Evolutionary conservation across 306 rosid species (phyloP).

Genomic region (Acmispon strigosus): DNA sequence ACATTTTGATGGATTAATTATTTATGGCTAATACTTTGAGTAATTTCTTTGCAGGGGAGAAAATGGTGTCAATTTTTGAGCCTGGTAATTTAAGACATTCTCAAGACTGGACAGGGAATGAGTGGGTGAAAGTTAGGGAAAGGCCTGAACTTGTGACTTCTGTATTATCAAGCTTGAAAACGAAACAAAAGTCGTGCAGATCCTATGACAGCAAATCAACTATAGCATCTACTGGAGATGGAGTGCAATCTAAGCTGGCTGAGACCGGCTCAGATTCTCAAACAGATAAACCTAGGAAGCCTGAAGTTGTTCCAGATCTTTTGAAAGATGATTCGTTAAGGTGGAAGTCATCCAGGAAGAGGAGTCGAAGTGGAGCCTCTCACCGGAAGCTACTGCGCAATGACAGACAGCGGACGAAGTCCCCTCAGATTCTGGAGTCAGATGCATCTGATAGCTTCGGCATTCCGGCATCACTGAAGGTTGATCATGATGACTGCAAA

Average conservation of each 20-base stretch:
- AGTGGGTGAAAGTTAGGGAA: slow-evolving; percentile 47
- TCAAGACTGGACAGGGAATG: slow-evolving; percentile 68
- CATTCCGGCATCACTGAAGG: slow-evolving; percentile 46
- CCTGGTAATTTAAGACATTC: slow-evolving; percentile 47
- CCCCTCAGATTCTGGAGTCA: slow-evolving; percentile 16
- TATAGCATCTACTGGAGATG: slow-evolving; percentile 15
- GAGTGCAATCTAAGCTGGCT: slow-evolving; percentile 17
- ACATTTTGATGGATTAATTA: not conserved
- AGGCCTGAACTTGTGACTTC: slow-evolving; percentile 57
- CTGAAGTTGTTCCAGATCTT: slow-evolving; percentile 39
- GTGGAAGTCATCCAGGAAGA: slow-evolving; percentile 67
- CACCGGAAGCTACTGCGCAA: slow-evolving; percentile 16
- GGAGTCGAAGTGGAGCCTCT: slow-evolving; percentile 30
- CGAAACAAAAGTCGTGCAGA: slow-evolving; percentile 13
- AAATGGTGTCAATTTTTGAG: slow-evolving; percentile 30
- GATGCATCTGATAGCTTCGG: slow-evolving; percentile 39
- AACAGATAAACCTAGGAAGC: slow-evolving; percentile 16
- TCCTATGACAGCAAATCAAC: slow-evolving; percentile 16
- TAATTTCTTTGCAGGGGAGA: slow-evolving; percentile 52
- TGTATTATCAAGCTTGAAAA: slow-evolving; percentile 21
- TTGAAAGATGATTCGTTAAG: slow-evolving; percentile 54
- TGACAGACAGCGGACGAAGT: slow-evolving; percentile 5
- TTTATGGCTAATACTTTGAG: not conserved
- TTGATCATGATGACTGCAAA: slow-evolving; percentile 73
- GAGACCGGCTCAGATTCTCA: slow-evolving; percentile 15